Conservation (phyloP, 192 early-diverging fungal species). For the Funneliformis geosporum region DNA sequence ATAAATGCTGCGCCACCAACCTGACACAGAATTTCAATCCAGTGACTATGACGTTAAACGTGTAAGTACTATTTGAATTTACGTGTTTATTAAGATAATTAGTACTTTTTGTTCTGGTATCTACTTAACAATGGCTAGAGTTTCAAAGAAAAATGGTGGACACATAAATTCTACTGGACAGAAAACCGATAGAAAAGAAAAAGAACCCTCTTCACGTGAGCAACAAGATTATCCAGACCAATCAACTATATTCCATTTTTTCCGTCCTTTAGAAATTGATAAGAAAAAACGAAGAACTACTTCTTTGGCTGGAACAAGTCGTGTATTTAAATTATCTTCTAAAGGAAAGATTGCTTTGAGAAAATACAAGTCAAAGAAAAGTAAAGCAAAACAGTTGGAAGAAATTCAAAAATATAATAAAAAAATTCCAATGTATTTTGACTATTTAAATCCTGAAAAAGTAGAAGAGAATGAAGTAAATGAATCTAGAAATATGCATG, state of each 20-base stretch:
- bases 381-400: background rate
- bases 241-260: background rate
- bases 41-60: too few relatives aligned
- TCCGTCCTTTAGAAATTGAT: background rate
- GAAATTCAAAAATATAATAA: constrained; percentile 1
- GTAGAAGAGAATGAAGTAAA: background rate
- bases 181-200: background rate
- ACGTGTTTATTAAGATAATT: too few relatives aligned
- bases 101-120: background rate
- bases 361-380: background rate
- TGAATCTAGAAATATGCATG: background rate
- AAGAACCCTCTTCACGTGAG: background rate
- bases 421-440: background rate
- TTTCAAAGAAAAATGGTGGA: background rate
- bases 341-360: background rate
- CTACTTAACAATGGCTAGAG: background rate
- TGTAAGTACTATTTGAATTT: too few relatives aligned
- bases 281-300: background rate
- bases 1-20: too few relatives aligned
- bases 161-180: background rate
- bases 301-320: background rate
- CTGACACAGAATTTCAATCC: too few relatives aligned
- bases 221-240: background rate
- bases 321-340: background rate
- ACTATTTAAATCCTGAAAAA: background rate